These are phyloP conservation scores for Auricularia sp. DNA, from an alignment of 768 basidiomycete genomes.

Conservation along the genomic window DNA sequence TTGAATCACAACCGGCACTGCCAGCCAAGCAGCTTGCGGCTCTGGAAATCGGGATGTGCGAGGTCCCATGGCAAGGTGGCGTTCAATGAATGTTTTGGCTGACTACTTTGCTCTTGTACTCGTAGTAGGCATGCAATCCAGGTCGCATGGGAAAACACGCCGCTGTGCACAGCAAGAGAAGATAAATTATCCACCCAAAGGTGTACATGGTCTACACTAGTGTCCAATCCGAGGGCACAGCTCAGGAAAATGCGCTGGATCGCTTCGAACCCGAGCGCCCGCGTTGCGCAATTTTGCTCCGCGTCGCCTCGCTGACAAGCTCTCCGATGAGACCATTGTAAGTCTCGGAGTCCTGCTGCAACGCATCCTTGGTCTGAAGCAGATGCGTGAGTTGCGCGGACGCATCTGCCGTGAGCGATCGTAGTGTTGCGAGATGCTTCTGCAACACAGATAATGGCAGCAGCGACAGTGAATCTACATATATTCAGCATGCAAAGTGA, in stretches of 20 bases:
- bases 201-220: background rate
- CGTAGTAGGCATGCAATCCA: background rate
- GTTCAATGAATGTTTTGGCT: background rate
- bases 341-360: constrained; percentile 81
- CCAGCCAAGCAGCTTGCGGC: background rate
- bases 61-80: background rate
- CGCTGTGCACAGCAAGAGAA: too few relatives aligned
- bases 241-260: background rate
- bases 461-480: constrained; percentile 58
- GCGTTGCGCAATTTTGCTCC: constrained; percentile 15
- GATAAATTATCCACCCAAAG: background rate
- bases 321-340: constrained; percentile 88
- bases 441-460: constrained; percentile 61
- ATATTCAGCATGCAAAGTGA: constrained; percentile 5
- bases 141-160: background rate
- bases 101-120: background rate
- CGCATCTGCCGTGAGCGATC: constrained; percentile 60
- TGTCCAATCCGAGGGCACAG: background rate
- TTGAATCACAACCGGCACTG: background rate
- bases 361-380: constrained; percentile 66
- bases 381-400: constrained; percentile 71
- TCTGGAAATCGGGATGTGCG: background rate
- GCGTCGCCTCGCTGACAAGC: constrained; percentile 73
- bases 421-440: constrained; percentile 54
- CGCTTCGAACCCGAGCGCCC: background rate